phyloP scores from a whole-genome alignment of 352 stramenopile genomes.

The Phytophthora lateralis region DNA sequence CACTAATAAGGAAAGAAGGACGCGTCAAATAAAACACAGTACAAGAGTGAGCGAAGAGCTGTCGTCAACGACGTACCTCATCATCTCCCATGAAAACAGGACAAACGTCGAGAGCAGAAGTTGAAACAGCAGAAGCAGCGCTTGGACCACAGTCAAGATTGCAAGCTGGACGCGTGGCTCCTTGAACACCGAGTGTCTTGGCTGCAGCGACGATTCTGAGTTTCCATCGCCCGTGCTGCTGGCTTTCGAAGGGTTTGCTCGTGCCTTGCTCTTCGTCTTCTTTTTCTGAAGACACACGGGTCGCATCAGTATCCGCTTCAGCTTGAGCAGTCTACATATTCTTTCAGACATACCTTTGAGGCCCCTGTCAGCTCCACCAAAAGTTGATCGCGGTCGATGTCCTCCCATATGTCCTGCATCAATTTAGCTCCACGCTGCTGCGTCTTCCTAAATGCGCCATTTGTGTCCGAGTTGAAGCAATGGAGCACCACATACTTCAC shows the following conservation, averaged over 20 bases:
- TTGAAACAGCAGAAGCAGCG: constrained; percentile 39
- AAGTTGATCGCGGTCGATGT: constrained; percentile 30
- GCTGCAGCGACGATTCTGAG: not conserved
- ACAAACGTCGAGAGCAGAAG: constrained; percentile 26
- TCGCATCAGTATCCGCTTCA: not conserved
- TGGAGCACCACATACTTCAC: constrained; percentile 34
- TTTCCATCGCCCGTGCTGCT: not conserved
- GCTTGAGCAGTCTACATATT: not conserved
- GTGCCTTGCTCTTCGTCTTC: constrained; percentile 27
- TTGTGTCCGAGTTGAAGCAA: constrained; percentile 19
- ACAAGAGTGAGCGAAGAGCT: not conserved
- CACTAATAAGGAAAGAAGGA: constrained; percentile 20
- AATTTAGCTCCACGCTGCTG: constrained; percentile 24
- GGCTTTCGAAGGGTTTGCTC: constrained; percentile 1
- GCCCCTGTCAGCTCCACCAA: constrained; percentile 4
- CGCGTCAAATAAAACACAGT: not conserved
- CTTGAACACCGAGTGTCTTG: constrained; percentile 12
- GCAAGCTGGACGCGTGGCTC: constrained; percentile 35
- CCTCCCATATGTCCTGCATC: constrained; percentile 28
- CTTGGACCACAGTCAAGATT: constrained; percentile 35
- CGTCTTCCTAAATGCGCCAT: constrained; percentile 16
- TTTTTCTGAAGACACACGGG: constrained; percentile 24
- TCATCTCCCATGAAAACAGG: constrained; percentile 48
- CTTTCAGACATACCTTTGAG: constrained; percentile 23
- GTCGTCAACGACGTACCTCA: constrained; percentile 32